phyloP scores from a whole-genome alignment of 768 basidiomycete species.

The Podaxis carcinomalis region DNA sequence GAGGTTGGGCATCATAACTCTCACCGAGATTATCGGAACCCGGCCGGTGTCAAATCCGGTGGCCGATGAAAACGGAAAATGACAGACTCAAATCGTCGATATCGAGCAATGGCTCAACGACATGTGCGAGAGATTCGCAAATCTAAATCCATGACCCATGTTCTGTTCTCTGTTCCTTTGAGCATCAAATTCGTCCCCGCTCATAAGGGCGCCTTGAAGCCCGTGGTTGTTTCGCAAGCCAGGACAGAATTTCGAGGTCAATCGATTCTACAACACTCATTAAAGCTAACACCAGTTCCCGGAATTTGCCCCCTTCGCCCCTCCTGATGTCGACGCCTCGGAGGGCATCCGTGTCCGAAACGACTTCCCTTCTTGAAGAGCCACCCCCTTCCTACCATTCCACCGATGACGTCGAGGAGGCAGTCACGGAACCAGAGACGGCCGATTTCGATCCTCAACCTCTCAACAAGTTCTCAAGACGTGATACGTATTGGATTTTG shows the following conservation, averaged over 20 bases:
- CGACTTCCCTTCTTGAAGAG: conserved; percentile 53
- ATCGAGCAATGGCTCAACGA: conserved; percentile 21
- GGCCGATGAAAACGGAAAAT: conserved; percentile 45
- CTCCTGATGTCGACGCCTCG: conserved; percentile 10
- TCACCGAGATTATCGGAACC: conserved; percentile 27
- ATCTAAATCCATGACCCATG: conserved; percentile 33
- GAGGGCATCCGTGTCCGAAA: conserved; percentile 44
- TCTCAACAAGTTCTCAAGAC: conserved; percentile 42
- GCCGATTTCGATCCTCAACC: conserved; percentile 22
- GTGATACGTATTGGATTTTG: conserved; percentile 68
- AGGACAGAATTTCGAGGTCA: conserved; percentile 14
- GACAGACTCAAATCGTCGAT: conserved; percentile 25
- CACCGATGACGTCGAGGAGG: conserved; percentile 34
- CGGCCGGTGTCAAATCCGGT: conserved; percentile 28
- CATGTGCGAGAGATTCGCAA: conserved; percentile 34
- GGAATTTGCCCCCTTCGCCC: conserved; percentile 11
- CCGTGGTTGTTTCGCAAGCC: conserved; percentile 12
- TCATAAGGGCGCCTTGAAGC: conserved; percentile 14
- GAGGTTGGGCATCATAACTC: not conserved
- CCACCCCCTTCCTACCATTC: conserved; percentile 44
- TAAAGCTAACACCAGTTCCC: conserved; percentile 8
- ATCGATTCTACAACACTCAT: not conserved
- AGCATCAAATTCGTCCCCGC: conserved; percentile 18
- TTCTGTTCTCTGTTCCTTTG: conserved; percentile 27
- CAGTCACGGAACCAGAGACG: conserved; percentile 25